phyloP scores from a whole-genome alignment of 495 filamentous ascomycete species.

The Aeminium ludgeri region DNA sequence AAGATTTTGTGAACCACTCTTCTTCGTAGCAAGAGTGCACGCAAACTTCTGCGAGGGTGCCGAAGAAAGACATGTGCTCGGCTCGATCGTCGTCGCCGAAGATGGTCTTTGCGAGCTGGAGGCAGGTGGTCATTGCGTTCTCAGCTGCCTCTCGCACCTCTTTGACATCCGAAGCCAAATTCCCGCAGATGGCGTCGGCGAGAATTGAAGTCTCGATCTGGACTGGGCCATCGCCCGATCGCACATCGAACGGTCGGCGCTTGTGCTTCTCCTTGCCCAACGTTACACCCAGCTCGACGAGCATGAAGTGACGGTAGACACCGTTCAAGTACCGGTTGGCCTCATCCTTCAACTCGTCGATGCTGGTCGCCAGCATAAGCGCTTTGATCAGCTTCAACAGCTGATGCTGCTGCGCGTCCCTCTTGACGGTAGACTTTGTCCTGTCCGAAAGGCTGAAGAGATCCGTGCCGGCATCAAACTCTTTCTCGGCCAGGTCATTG shows the following conservation, averaged over 20 bases:
- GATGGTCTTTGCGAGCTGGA: conserved; percentile 59
- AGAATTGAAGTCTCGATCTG: conserved; percentile 71
- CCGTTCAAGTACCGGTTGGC: conserved; percentile 59
- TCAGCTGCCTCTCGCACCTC: conserved; percentile 75
- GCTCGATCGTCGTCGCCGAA: conserved; percentile 55
- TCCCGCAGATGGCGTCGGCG: conserved; percentile 75
- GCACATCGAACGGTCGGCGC: conserved; percentile 60
- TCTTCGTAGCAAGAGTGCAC: conserved; percentile 90
- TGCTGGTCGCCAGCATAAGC: conserved; percentile 60
- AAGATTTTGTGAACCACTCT: conserved; percentile 94
- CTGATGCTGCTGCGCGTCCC: conserved; percentile 58
- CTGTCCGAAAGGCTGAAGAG: conserved; percentile 54
- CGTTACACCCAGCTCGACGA: conserved; percentile 75
- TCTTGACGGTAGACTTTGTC: conserved; percentile 70
- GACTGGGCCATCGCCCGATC: conserved; percentile 70
- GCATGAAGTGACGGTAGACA: conserved; percentile 71
- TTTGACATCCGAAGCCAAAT: conserved; percentile 62
- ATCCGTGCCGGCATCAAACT: conserved; percentile 44
- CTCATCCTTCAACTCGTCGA: conserved; percentile 59
- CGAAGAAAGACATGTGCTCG: conserved; percentile 62
- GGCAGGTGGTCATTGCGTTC: conserved; percentile 54
- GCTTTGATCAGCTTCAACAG: conserved; percentile 79
- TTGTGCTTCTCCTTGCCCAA: conserved; percentile 58
- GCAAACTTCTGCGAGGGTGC: conserved; percentile 60
- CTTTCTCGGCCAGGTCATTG: conserved; percentile 58